Percentiles rank a stretch among this genome's conserved stretches.
Evolutionary conservation across 768 basidiomycete genomes (phyloP).

Genomic region (Holtermannia corniformis): DNA sequence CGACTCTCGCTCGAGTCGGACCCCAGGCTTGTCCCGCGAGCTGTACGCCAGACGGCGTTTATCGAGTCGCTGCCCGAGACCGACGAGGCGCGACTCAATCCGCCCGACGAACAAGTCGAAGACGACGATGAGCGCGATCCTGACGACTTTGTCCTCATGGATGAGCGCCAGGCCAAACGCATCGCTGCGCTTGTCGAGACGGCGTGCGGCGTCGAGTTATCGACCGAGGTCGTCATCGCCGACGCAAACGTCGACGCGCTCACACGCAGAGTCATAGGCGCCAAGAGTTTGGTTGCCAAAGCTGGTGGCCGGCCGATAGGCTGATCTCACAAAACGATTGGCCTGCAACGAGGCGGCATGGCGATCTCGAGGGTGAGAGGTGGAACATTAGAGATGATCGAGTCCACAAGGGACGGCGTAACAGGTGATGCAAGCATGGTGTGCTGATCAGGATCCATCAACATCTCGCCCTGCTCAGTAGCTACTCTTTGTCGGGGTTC

Average conservation of each 20-base stretch:
- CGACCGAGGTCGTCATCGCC: slow-evolving; percentile 79
- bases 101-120: slow-evolving; percentile 4
- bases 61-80: slow-evolving; percentile 9
- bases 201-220: slow-evolving; percentile 79
- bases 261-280: slow-evolving; percentile 65
- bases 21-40: slow-evolving; percentile 60
- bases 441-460: no score
- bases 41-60: slow-evolving; percentile 42
- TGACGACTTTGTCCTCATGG: slow-evolving; percentile 94
- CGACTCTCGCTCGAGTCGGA: slow-evolving; percentile 80
- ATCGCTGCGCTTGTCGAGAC: slow-evolving; percentile 71
- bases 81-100: neutral
- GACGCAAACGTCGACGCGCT: slow-evolving; percentile 85
- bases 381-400: no score
- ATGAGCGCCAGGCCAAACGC: slow-evolving; percentile 75
- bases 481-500: no score
- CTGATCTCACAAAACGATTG: no score
- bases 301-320: neutral
- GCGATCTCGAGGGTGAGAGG: no score
- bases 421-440: no score
- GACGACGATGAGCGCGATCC: slow-evolving; percentile 48
- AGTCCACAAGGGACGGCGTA: no score
- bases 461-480: no score
- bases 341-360: no score
- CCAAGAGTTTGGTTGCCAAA: slow-evolving; percentile 21